Conservation (phyloP, 176 grass and related monocot species). For the Triticum turgidum region DNA sequence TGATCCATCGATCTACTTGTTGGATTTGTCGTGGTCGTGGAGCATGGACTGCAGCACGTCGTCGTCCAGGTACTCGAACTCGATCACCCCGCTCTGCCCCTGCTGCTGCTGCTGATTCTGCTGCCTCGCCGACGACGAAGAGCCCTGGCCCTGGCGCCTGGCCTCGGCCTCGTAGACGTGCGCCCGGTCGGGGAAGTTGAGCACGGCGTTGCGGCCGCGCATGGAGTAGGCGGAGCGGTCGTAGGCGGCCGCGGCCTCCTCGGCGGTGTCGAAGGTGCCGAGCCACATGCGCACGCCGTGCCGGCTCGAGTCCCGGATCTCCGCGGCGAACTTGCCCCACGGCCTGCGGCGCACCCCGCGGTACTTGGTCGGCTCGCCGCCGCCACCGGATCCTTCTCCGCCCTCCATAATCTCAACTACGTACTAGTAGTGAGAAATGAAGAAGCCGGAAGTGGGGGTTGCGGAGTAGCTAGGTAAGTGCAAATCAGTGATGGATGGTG, state of each 20-base stretch:
- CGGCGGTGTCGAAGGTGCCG: conserved; percentile 78
- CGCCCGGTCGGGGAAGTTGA: conserved; percentile 78
- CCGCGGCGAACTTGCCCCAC: conserved; percentile 82
- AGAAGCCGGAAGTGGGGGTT: too few species aligned
- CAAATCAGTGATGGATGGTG: neutral
- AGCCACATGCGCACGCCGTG: conserved; percentile 81
- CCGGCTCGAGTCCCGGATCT: conserved; percentile 82
- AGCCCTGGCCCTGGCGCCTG: neutral
- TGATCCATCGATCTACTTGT: neutral
- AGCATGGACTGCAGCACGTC: conserved; percentile 66
- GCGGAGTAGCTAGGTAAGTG: too few species aligned
- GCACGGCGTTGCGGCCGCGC: conserved; percentile 67
- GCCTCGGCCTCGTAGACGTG: conserved; percentile 22
- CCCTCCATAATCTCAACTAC: conserved; percentile 13
- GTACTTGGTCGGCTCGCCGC: conserved; percentile 59
- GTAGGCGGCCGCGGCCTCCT: conserved; percentile 77
- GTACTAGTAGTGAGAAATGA: neutral
- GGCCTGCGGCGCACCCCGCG: conserved; percentile 67
- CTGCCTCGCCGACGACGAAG: neutral
- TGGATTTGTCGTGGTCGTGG: neutral
- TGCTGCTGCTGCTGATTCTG: neutral
- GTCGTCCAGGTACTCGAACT: conserved; percentile 59
- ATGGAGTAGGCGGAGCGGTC: conserved; percentile 78
- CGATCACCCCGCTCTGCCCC: conserved; percentile 47
- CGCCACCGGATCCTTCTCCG: conserved; percentile 2